Percentiles rank a stretch among this genome's conserved stretches.
Evolutionary conservation across 1,284 basidiomycete species (phyloP).

Genomic region (Apiotrichum montevideense): DNA sequence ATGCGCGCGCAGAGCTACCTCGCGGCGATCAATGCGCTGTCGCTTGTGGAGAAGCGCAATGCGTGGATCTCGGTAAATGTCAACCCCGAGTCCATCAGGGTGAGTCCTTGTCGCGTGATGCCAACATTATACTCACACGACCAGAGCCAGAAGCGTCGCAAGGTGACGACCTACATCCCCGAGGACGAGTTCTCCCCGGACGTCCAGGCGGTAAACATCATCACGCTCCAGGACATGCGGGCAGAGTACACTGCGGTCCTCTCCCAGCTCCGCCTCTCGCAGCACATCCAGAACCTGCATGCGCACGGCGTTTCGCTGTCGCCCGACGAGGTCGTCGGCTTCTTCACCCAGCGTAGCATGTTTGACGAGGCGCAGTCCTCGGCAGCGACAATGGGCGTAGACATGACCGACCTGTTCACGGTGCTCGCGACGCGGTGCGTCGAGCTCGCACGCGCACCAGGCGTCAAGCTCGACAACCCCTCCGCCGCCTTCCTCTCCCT

Average conservation of each 20-base stretch:
- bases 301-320: conserved; percentile 57
- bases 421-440: conserved; percentile 74
- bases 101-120: not conserved
- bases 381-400: conserved; percentile 69
- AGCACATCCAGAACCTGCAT: conserved; percentile 55
- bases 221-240: conserved; percentile 75
- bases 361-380: conserved; percentile 75
- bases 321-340: conserved; percentile 66
- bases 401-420: conserved; percentile 80
- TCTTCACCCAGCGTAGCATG: conserved; percentile 70
- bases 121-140: conserved; percentile 1
- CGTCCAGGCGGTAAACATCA: conserved; percentile 62
- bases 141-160: conserved; percentile 59
- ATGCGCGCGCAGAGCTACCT: conserved; percentile 74
- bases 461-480: conserved; percentile 10
- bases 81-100: conserved; percentile 21
- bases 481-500: conserved; percentile 71
- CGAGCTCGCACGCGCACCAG: conserved; percentile 56
- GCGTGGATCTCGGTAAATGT: conserved; percentile 70
- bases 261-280: conserved; percentile 70
- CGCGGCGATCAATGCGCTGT: conserved; percentile 82
- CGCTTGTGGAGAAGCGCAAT: conserved; percentile 70
- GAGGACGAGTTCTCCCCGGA: conserved; percentile 60
- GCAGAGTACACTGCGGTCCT: conserved; percentile 75
- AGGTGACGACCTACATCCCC: conserved; percentile 69